Conservation (phyloP, 2,329 filamentous ascomycete genomes). For the Colletotrichum australisinense region DNA sequence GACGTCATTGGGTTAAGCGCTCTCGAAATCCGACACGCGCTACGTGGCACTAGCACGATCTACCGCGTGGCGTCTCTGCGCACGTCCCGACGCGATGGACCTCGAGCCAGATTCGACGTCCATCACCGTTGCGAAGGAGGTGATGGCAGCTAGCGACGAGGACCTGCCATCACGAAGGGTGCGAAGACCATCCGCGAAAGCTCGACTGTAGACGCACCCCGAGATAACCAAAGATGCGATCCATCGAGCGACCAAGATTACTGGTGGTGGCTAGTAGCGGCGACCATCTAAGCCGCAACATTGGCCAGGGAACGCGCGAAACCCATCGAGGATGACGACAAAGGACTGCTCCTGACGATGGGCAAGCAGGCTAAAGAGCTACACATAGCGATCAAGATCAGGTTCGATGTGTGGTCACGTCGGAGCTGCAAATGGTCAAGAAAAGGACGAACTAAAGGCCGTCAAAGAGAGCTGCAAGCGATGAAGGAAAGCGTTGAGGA, state of each 20-base stretch:
- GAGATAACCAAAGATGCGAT: background rate
- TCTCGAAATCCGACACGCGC: no score
- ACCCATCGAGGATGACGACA: background rate
- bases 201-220: background rate
- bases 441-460: no score
- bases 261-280: background rate
- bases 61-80: background rate
- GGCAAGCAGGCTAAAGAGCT: constrained; percentile 4
- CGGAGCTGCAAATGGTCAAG: no score
- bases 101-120: constrained; percentile 1
- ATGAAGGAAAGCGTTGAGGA: no score
- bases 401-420: no score
- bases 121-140: background rate
- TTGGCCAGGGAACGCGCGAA: background rate
- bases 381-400: background rate
- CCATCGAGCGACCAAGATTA: background rate
- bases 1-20: no score
- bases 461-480: no score
- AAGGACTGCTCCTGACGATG: background rate
- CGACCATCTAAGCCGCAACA: background rate
- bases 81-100: constrained; percentile 4
- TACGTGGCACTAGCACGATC: no score
- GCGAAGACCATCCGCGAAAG: background rate
- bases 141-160: no score
- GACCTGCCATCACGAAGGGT: no score